phyloP scores from a whole-genome alignment of 1,284 basidiomycete species.

The Sparassis latifolia region DNA sequence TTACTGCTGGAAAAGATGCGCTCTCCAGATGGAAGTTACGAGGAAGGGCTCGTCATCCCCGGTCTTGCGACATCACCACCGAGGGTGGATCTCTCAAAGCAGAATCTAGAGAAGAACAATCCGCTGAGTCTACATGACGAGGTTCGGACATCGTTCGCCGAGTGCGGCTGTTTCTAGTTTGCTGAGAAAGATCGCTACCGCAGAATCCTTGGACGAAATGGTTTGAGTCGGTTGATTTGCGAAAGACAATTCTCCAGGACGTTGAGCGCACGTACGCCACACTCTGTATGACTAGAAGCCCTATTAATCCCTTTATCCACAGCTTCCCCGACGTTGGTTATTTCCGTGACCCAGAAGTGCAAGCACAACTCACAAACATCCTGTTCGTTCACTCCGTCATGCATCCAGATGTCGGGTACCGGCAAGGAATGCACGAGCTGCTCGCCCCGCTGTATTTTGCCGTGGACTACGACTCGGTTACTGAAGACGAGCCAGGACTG shows the following conservation, averaged over 20 bases:
- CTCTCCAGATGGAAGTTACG: slow-evolving; percentile 75
- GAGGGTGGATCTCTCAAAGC: slow-evolving; percentile 26
- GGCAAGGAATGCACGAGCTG: slow-evolving; percentile 95
- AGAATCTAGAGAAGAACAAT: slow-evolving; percentile 70
- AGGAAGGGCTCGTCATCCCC: slow-evolving; percentile 55
- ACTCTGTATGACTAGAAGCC: too few species aligned
- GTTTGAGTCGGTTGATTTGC: slow-evolving; percentile 82
- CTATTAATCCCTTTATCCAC: neutral
- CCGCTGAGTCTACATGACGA: slow-evolving; percentile 82
- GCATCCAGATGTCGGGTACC: slow-evolving; percentile 79
- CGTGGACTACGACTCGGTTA: slow-evolving; percentile 75
- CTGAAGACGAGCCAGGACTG: slow-evolving; percentile 21
- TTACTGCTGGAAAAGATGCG: slow-evolving; percentile 59
- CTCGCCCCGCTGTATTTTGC: slow-evolving; percentile 80
- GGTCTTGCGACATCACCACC: slow-evolving; percentile 36
- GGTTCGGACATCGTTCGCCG: slow-evolving; percentile 24
- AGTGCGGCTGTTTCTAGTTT: neutral
- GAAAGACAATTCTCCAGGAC: slow-evolving; percentile 85
- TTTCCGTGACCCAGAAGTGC: slow-evolving; percentile 71
- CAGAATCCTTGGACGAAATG: slow-evolving; percentile 91
- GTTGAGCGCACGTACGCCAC: slow-evolving; percentile 79
- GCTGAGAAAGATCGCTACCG: neutral
- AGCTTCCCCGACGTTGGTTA: slow-evolving; percentile 90
- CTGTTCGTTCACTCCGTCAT: slow-evolving; percentile 77
- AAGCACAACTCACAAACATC: slow-evolving; percentile 77